Base-by-base conservation (phyloP, 306 rosid genomes). In the Cicer judaicum region DNA sequence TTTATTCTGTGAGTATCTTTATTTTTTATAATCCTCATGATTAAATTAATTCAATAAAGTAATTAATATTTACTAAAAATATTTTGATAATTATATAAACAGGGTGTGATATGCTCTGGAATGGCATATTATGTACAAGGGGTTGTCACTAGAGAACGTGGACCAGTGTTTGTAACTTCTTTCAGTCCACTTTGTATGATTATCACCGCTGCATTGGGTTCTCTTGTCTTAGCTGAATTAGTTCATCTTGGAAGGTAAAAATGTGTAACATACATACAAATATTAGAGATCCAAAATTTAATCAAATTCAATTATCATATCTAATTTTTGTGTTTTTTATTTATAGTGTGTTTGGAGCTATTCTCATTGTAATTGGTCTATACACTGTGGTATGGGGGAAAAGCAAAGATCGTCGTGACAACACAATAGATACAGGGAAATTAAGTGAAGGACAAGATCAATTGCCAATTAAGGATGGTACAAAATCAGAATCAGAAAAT, bases 361-460 rank as follows among this genome's bases (percentile, higher is more conserved):
- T 94, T 74, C 38, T 94, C 16, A 94, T 94, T 55, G 97, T 94
- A 15, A 48, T 63, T 8, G 99, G 99, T 13, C 95, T 94, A 40
- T 94, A 94, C 90, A 88, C 91, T 5, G 95, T 92, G 72, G 99
- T 94, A 29, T 94, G 99, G 99, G 99, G 95, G 0, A 92, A 94
- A 82, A 89, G 93, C 88, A 94, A 86, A 82, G 99, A 94, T 53
- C 79, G 68, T 11, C 7, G 11, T 60, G 19, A 60, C 8, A 72
- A 21, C 69, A 47, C 67, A 68, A 69, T 7, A 43, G 86, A 60
- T 1, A 59, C 8, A 71, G 85, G 73, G 63, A 87, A 87, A 79
- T 42, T 42, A 9, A 76, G 44, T 2, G 83, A 43, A 59, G 81
- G 10, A 0, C 85, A 78, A 14, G 88, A 85, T 54, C 13, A 54